A percentile compares a stretch with the other conserved stretches of the same genome.
Conservation (phyloP, 1,284 basidiomycete genomes). For the Bondarzewia mesenterica region DNA sequence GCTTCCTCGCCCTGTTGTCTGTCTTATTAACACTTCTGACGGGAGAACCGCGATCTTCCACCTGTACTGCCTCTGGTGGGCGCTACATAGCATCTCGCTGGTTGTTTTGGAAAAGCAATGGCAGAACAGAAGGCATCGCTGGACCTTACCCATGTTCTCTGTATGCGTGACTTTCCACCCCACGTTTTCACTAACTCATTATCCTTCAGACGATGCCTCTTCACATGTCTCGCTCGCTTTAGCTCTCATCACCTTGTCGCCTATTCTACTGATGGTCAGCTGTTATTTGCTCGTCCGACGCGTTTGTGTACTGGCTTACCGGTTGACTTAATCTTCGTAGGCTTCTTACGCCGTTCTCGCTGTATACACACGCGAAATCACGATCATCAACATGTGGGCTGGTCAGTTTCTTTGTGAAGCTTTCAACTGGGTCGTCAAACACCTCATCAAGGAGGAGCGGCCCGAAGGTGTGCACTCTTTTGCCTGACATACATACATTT, state of each 20-base stretch:
- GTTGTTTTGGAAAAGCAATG: too few species aligned
- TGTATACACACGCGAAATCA: slow-evolving; percentile 70
- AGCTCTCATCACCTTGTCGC: slow-evolving; percentile 67
- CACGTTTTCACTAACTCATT: neutral
- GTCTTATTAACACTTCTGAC: too few species aligned
- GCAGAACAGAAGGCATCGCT: slow-evolving; percentile 32
- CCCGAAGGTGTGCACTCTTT: slow-evolving; percentile 46
- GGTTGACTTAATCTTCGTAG: slow-evolving; percentile 27
- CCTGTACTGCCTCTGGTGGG: too few species aligned
- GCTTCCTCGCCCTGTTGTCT: too few species aligned
- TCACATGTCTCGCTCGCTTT: slow-evolving; percentile 54
- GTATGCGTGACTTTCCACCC: slow-evolving; percentile 28
- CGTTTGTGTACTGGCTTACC: neutral
- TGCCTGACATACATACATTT: neutral
- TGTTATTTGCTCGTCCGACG: neutral
- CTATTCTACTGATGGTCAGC: slow-evolving; percentile 67
- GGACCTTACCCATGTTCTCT: slow-evolving; percentile 63
- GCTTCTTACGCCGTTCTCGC: slow-evolving; percentile 73
- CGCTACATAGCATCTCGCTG: too few species aligned
- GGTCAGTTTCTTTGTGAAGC: slow-evolving; percentile 73
- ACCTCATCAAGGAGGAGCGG: slow-evolving; percentile 57
- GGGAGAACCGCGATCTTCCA: too few species aligned
- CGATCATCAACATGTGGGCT: slow-evolving; percentile 75
- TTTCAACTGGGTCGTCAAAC: slow-evolving; percentile 68
- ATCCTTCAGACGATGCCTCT: slow-evolving; percentile 50